phyloP scores from a whole-genome alignment of 1,284 basidiomycete species.

The Mycosarcoma mackinlayi region DNA sequence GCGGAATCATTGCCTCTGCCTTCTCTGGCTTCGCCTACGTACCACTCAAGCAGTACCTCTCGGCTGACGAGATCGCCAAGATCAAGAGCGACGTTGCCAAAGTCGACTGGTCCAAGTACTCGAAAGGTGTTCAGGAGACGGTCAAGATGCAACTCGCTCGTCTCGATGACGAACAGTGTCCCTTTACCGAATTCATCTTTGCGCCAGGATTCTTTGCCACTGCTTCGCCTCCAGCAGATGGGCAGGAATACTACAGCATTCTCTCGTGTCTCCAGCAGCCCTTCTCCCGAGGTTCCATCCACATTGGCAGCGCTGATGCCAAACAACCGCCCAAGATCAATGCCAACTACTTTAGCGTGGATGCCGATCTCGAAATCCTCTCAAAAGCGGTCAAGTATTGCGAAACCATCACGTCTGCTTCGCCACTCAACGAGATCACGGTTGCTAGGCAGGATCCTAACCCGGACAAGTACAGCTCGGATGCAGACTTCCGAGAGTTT shows the following conservation, averaged over 20 bases:
- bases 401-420: constrained; percentile 33
- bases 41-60: constrained; percentile 49
- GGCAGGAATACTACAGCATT: constrained; percentile 54
- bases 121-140: constrained; percentile 47
- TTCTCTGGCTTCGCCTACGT: constrained; percentile 56
- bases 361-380: constrained; percentile 58
- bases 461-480: constrained; percentile 35
- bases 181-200: constrained; percentile 51
- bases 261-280: constrained; percentile 53
- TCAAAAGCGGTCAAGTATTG: constrained; percentile 52
- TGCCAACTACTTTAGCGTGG: constrained; percentile 50
- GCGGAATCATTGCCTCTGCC: constrained; percentile 54
- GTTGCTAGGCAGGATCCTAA: constrained; percentile 42
- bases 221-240: constrained; percentile 43
- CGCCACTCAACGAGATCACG: constrained; percentile 42
- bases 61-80: constrained; percentile 35
- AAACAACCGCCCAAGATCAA: constrained; percentile 45
- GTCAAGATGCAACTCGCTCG: constrained; percentile 45
- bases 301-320: constrained; percentile 40
- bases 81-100: constrained; percentile 37
- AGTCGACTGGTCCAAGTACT: constrained; percentile 42
- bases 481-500: constrained; percentile 44
- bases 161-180: constrained; percentile 47
- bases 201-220: constrained; percentile 62
- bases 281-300: constrained; percentile 53